phyloP scores from a whole-genome alignment of 2,329 filamentous ascomycete genomes.

The Scytalidium lignicola region DNA sequence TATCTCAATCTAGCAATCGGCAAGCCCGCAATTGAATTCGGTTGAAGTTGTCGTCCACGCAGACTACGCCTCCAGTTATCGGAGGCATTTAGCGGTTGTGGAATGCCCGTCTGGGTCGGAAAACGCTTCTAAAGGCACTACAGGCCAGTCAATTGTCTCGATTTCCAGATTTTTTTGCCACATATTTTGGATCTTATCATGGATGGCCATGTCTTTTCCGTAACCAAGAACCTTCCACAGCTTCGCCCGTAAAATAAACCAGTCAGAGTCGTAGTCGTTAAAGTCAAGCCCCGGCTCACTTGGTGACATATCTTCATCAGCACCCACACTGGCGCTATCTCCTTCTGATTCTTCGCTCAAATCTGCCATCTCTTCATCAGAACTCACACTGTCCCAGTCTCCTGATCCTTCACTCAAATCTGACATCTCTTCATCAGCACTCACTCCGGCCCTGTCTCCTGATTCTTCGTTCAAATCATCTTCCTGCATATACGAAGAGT shows the following conservation, averaged over 20 bases:
- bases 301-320: neutral
- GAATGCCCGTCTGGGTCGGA: conserved; percentile 3
- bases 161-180: conserved; percentile 5
- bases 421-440: too few relatives aligned
- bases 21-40: too few relatives aligned
- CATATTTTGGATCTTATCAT: conserved; percentile 3
- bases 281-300: conserved; percentile 2
- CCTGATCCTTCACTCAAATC: conserved; percentile 1
- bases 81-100: too few relatives aligned
- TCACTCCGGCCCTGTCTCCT: neutral
- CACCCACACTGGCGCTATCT: neutral
- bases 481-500: conserved; percentile 5
- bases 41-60: too few relatives aligned
- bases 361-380: neutral
- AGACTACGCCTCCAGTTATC: too few relatives aligned
- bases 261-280: conserved; percentile 3
- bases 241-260: conserved; percentile 1
- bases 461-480: conserved; percentile 2
- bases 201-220: neutral
- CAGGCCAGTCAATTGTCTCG: conserved; percentile 3
- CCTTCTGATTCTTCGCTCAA: conserved; percentile 1
- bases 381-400: neutral
- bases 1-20: too few relatives aligned
- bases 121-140: conserved; percentile 3
- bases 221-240: conserved; percentile 3